Base-by-base conservation (phyloP, 768 basidiomycete species). In the Auriscalpium vulgare region DNA sequence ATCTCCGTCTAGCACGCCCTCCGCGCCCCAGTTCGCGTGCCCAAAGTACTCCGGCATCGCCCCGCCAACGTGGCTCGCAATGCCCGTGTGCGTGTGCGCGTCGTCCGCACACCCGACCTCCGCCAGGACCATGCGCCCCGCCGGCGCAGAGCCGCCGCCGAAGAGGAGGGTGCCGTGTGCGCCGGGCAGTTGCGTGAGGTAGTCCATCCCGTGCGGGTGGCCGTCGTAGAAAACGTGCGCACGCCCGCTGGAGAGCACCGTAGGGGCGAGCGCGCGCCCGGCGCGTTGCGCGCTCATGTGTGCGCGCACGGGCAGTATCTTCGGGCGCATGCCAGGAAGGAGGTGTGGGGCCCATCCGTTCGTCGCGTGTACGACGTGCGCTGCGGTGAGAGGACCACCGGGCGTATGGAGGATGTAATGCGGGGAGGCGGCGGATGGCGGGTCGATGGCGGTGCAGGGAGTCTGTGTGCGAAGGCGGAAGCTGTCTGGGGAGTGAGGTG, bases 321-420 rank as follows among this genome's bases (percentile, higher is more conserved):
- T 87, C 51, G 73, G 72, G 17, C 82, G 78, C 72, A 88, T 72
- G 0, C 78, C 77, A 10, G 76, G 72, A 54, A 95, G 72, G 46
- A 95, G 78, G 59, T 88, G 84, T 1, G 88, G 81, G 2, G 75
- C 73, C 83, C 91, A 93, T 17, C 79, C 91, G 66, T 95, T 95
- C 3, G 90, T 92, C 2, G 89, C 88, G 65, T 92, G 91, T 10
- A 95, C 72, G 46, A 95, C 75, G 66, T 89, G 87, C 3, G 68
- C 69, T 0, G 88, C 72, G 14, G 62, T 68, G 23, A 90, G 74
- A 4, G 61, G 63, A 0, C 91, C 91, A 50, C 76, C 74, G 0
- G 84, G 73, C 1, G 91, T 92, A 17, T 65, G 58, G n/a, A 90
- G 72, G 9, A 69, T 72, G 69, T 88, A 88, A 16, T 68, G 60